Base-by-base conservation (phyloP, 2,329 filamentous ascomycete genomes). In the Aspergillus sp. region DNA sequence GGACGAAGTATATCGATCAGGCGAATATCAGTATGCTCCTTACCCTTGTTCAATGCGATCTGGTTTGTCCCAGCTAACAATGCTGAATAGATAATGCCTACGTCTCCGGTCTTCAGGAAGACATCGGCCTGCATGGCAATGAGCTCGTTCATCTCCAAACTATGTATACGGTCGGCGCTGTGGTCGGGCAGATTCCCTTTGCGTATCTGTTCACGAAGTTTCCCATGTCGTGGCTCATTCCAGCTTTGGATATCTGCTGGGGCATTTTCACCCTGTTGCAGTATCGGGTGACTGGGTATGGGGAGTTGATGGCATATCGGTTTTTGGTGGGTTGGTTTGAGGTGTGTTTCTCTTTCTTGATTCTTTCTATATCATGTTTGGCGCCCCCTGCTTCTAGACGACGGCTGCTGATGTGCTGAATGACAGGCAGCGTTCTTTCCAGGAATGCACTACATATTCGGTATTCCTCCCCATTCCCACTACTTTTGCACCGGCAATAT, bases 1-100 rank as follows among this genome's bases (percentile, higher is more conserved):
- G 82, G 80, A 78, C 81, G 54, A 85, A 85, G 67, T 83, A 85
- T 59, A 78, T 86, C 9, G 82, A 85, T 62, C 82, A 84, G 63
- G 73, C 80, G 3, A 85, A 85, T 56, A 76, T 85, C 53, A 84
- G 81, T 84, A 62, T 53, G 75, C 63, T 7, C 7, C 11, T 14
- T 20, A 26, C 6, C 3, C 49, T 7, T 18, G 16, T 14, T 4
- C n/a, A 18, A 42, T 18, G n/a, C 7, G 1, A 52, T 57, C 32
- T 49, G 32, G 26, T 9, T 29, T 29, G 22, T 29, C 39, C 10
- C 3, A 31, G 14, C 39, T 7, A 39, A 32, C 22, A 5, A 49
- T 32, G 20, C 53, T 16, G 29, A 52, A 22, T 11, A 83, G 81
- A 83, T 61, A 85, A 84, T 75, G 83, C 82, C 1, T 85, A 84